These are phyloP conservation scores for Vicia faba DNA, from an alignment of 306 rosid species.

Conservation along the genomic window DNA sequence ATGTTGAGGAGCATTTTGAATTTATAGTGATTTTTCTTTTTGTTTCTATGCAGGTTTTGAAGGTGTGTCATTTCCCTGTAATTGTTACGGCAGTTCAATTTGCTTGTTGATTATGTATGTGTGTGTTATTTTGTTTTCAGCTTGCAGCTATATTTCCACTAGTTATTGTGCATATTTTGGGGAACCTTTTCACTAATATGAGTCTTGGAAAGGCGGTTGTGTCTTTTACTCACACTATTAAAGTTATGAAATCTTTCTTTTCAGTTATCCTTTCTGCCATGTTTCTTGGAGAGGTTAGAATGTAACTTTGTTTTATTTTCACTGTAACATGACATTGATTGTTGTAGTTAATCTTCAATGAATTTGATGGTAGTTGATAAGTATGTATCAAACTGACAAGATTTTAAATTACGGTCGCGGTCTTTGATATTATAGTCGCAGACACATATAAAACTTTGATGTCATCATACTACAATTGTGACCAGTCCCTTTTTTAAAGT, in stretches of 20 bases:
- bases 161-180: slow-evolving; percentile 82
- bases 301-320: background rate
- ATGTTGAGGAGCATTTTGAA: slow-evolving; percentile 16
- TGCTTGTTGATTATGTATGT: slow-evolving; percentile 37
- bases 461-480: background rate
- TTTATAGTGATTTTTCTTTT: background rate
- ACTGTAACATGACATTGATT: slow-evolving; percentile 1
- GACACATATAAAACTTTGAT: background rate
- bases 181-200: slow-evolving; percentile 97
- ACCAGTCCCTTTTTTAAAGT: background rate
- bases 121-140: slow-evolving; percentile 49
- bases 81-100: slow-evolving; percentile 74
- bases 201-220: slow-evolving; percentile 99
- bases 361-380: slow-evolving; percentile 9
- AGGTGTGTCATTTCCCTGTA: slow-evolving; percentile 70
- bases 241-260: slow-evolving; percentile 97
- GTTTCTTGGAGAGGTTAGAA: slow-evolving; percentile 90
- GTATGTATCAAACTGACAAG: background rate
- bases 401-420: background rate
- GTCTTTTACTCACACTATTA: slow-evolving; percentile 96
- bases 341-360: background rate
- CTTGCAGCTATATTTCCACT: slow-evolving; percentile 80
- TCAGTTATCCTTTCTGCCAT: slow-evolving; percentile 92
- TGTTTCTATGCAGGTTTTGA: slow-evolving; percentile 68
- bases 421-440: background rate